Base-by-base conservation (phyloP, 257 asterid genomes). In the Verbena officinalis region DNA sequence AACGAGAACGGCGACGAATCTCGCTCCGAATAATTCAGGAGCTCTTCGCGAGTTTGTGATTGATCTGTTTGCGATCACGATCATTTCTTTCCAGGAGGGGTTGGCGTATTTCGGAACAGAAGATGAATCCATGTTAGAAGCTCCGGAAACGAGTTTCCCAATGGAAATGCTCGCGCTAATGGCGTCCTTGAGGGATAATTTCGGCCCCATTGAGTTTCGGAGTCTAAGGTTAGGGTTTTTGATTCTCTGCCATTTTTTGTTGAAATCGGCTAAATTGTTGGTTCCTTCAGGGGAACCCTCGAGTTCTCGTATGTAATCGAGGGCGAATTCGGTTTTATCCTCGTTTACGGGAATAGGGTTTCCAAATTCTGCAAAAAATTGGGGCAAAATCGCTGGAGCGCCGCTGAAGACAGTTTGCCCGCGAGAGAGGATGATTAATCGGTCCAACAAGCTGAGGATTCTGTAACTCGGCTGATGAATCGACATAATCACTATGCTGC, bases 381-480 rank as follows among this genome's bases (percentile, higher is more conserved):
- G 75, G 0, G 83, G 81, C 0, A 84, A 45, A 10, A 46, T 52
- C 14, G 61, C 34, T 0, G 86, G 86, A 0, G 86, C 24, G 38
- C 84, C 87, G 14, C 67, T 51, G 67, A 74, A 84, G 14, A 84
- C 87, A 5, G 81, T 75, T 16, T 77, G 86, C 12, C 87, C 91
- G 9, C 76, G 72, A 0, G 91, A 84, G 17, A 84, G 87, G 9
- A 84, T 67, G 59, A 81, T 67, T 66, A 84, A 6, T 16, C 79
- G 80, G 62, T 84, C 84, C 1, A 84, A 49, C 7, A 79, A 33
- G 58, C 83, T 27, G 33, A 84, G 67, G 3, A 84, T 84, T 23
- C 91, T 60, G 21, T 74, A 84, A 59, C 90, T 84, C 0, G 90
- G 90, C 51, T 84, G 90, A 20, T 81, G 90, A 44, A 84, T 71